Conservation (phyloP, 148 eudicot species). For the Chenopodium quinoa region DNA sequence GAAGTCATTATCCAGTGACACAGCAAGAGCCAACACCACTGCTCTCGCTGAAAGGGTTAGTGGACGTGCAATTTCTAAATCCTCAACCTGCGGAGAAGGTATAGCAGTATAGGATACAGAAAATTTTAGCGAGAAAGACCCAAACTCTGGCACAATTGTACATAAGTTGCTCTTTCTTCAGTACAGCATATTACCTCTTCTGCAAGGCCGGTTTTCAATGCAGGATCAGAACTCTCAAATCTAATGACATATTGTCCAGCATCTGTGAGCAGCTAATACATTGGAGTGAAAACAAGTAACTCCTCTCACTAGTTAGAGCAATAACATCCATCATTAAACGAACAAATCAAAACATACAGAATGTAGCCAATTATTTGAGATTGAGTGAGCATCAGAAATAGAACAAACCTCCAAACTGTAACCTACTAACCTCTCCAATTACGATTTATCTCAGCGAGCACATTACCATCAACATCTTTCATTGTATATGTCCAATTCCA, state of each 20-base stretch:
- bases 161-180: not conserved
- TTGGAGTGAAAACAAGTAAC: not conserved
- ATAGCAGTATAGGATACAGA: not conserved
- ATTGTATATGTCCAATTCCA: constrained; percentile 97
- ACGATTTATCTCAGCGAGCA: constrained; percentile 90
- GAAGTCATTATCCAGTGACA: constrained; percentile 88
- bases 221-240: constrained; percentile 66
- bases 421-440: constrained; percentile 69
- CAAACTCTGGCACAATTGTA: not conserved
- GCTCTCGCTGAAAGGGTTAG: constrained; percentile 92
- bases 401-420: constrained; percentile 86
- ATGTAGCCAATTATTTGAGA: not conserved
- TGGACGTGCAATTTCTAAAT: constrained; percentile 71
- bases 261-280: constrained; percentile 78
- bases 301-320: not conserved
- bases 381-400: not conserved
- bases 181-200: constrained; percentile 36
- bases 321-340: not conserved
- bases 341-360: not conserved
- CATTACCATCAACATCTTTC: constrained; percentile 74
- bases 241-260: constrained; percentile 98
- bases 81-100: constrained; percentile 53
- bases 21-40: constrained; percentile 86
- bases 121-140: not conserved
- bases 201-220: constrained; percentile 36